Evolutionary conservation across 768 basidiomycete species (phyloP).

Genomic region (Termitomyces sp.): DNA sequence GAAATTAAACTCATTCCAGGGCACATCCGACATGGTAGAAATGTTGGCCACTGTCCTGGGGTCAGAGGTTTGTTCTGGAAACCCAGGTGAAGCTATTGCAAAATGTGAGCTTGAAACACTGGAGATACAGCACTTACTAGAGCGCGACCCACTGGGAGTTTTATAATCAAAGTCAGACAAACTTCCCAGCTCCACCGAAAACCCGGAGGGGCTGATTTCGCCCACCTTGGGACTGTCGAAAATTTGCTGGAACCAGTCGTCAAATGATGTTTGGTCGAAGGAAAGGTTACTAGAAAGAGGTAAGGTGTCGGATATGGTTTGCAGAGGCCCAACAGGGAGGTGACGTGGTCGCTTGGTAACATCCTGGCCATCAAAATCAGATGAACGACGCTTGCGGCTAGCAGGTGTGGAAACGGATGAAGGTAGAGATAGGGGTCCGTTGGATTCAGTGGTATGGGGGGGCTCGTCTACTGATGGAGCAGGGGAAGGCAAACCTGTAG

Average conservation of each 20-base stretch:
- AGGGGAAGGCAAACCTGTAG: conserved; percentile 10
- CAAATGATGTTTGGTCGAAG: conserved; percentile 18
- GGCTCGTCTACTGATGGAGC: conserved; percentile 5
- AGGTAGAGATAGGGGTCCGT: not conserved
- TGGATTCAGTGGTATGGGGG: not conserved
- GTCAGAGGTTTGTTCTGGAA: not conserved
- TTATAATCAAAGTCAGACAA: conserved; percentile 14
- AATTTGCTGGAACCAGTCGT: conserved; percentile 31
- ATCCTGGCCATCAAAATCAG: conserved; percentile 19
- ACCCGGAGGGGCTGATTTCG: conserved; percentile 18
- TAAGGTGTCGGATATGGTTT: conserved; percentile 25
- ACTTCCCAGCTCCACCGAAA: conserved; percentile 29
- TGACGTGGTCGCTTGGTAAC: conserved; percentile 23
- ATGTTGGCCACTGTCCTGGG: not conserved
- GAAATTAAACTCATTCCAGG: not conserved
- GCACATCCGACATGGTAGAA: not conserved
- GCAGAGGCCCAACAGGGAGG: conserved; percentile 14
- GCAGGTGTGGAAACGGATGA: not conserved
- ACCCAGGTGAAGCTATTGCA: not conserved
- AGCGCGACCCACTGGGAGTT: not conserved
- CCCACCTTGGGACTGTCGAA: no score
- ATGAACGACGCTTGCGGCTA: conserved; percentile 32
- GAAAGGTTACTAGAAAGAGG: conserved; percentile 11
- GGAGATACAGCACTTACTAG: not conserved
- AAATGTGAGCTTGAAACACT: not conserved